Evolutionary conservation across 2,329 filamentous ascomycete genomes (phyloP).

Genomic region (Trichoderma brevicompactum): DNA sequence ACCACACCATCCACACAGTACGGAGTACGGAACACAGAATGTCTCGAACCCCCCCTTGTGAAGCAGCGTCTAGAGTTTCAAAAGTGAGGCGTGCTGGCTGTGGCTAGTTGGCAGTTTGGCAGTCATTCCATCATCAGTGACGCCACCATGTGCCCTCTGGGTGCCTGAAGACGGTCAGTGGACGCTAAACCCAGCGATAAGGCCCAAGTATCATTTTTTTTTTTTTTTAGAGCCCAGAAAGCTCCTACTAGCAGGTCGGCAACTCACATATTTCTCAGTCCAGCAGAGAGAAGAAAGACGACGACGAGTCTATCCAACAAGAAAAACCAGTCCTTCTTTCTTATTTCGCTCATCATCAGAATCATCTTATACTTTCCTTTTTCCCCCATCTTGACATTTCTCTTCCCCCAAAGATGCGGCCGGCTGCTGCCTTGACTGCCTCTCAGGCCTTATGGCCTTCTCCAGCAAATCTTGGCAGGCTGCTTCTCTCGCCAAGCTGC

Average conservation of each 20-base stretch:
- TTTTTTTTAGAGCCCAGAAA: no score
- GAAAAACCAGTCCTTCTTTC: background rate
- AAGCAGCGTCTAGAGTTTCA: no score
- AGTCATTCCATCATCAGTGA: background rate
- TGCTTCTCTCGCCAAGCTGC: conserved; percentile 6
- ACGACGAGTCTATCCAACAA: no score
- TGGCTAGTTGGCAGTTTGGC: background rate
- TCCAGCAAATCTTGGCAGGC: background rate
- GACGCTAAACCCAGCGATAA: conserved; percentile 2
- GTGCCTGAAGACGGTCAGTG: background rate
- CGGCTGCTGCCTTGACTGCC: conserved; percentile 2
- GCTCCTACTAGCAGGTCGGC: no score
- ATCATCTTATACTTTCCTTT: background rate
- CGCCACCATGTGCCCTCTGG: background rate
- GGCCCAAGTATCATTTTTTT: no score
- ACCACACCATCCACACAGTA: conserved; percentile 16
- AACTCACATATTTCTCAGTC: no score
- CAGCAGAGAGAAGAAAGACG: no score
- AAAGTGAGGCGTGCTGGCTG: no score
- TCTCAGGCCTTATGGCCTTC: background rate
- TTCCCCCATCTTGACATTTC: background rate
- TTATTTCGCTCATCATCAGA: background rate
- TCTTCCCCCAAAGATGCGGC: background rate
- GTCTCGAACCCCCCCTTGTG: no score
- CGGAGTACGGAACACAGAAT: background rate